Base-by-base conservation (phyloP, 2,329 filamentous ascomycete species). In the Aspergillus glaucus region DNA sequence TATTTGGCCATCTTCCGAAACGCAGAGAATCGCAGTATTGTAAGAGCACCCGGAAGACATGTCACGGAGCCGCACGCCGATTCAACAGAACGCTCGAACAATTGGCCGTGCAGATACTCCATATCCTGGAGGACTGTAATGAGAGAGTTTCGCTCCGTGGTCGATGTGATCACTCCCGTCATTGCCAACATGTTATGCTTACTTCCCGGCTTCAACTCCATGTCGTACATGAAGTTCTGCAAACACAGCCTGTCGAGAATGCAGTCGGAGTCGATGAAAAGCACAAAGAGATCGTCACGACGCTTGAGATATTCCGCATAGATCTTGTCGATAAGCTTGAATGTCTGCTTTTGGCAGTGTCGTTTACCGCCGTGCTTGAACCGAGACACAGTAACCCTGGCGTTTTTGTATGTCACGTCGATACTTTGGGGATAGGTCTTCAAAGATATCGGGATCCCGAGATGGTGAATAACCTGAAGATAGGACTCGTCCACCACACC, bases 201-300 rank as follows among this genome's bases (percentile, higher is more conserved):
- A 71, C 91, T 95, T 47, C 91, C 91, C 1, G 92, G 92, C 68
- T 92, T 95, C 52, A 97, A 77, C 69, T 97, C 90, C 93, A 97
- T 97, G 66, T 97, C 92, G 69, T 93, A 96, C 74, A 97, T 88
- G 70, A 97, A 97, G 68, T 96, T 97, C 66, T 96, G 92, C 51
- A 97, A 81, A 66, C 92, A 97, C 37, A 91, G 82, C 50, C 84
- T 81, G 73, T 97, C 92, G 44, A 97, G 76, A 53, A 96, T 93
- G 69, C 93, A 97, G 66, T 97, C 92, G 0, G 91, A 96, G 72
- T 97, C 92, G 64, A 97, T 96, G 71, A 97, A 97, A 9, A 97
- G 80, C 46, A 97, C 86, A 66, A 97, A 97, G 0, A 97, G 75
- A 60, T 97, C 88, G 69, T 97, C 92, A 64, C 95, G 88, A 43